Base-by-base conservation (phyloP, 129 eudicot genomes). In the Pittosporum tobira region DNA sequence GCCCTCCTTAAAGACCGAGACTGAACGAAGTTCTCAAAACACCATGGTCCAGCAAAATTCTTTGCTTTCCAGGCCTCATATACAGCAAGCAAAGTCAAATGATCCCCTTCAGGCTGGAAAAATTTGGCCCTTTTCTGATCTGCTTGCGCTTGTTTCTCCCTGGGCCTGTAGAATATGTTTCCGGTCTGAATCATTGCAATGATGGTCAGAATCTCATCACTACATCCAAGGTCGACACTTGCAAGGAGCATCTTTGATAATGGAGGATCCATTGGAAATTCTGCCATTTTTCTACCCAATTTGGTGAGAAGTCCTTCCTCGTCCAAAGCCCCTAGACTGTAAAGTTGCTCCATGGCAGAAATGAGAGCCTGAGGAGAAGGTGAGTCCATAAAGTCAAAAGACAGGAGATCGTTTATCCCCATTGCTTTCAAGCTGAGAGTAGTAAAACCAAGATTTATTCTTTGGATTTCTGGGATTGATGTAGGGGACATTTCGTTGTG, bases 21-120 rank as follows among this genome's bases (percentile, higher is more conserved):
- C 78, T 86, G 95, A 24, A 86, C 85, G 56, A 86, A 91, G 64
- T 86, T 91, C 69, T 85, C 98, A 28, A 80, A 83, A 44, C 90
- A 91, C 98, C 95, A 86, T 2, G 94, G 95, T 26, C 87, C 94
- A 0, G 94, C 78, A 66, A 90, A 91, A 36, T 78, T 83, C 48
- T 86, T 80, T 3, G 87, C 90, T 58, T 91, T 86, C 98, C 98
- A 91, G 30, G 98, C 94, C 73, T 91, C 94, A 18, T 91, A 91
- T 57, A 91, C 98, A 63, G 98, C 94, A 61, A 91, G 89, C 38
- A 91, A 55, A 0, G 90, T 86, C 57, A 90, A 53, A 68, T 83
- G 98, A 59, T 83, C 94, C 25, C 95, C 98, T 64, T 86, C 89
- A 0, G 98, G 95, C 59, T 83, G 95, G 58, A 78, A 85, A 73